These are phyloP conservation scores for Picocystis sp. DNA, from an alignment of 163 green algal species.

Conservation along the genomic window DNA sequence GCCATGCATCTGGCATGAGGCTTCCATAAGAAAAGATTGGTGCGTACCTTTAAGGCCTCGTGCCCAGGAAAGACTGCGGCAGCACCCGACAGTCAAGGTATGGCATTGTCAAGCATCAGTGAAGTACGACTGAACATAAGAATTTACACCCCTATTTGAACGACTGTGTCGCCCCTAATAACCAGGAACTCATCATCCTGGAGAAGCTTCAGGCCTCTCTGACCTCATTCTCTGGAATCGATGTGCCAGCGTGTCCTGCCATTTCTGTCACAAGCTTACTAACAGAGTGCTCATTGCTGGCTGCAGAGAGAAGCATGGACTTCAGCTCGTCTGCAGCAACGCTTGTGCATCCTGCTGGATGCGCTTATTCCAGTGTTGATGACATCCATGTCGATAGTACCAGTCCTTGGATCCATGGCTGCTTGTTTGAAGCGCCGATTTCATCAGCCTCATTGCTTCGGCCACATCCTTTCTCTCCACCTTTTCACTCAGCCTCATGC, in stretches of 20 bases:
- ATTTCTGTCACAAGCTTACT: neutral
- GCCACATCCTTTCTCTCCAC: conserved; percentile 40
- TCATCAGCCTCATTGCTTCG: conserved; percentile 54
- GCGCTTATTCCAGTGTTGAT: conserved; percentile 59
- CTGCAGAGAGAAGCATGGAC: neutral
- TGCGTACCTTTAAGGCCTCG: no score
- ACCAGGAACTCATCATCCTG: no score
- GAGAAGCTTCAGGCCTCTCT: conserved; percentile 2
- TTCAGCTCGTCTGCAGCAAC: conserved; percentile 10
- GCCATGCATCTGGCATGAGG: no score
- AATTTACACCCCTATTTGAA: no score
- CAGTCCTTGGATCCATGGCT: conserved; percentile 51
- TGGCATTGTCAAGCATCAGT: no score
- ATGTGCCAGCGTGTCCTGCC: neutral
- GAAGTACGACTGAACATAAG: no score
- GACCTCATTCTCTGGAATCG: conserved; percentile 3
- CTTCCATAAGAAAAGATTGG: no score
- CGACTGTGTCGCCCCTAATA: no score
- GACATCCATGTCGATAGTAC: conserved; percentile 64
- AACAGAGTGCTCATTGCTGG: neutral
- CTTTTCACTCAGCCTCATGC: conserved; percentile 55
- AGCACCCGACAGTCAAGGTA: no score
- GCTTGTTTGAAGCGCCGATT: conserved; percentile 57
- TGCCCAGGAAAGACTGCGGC: no score
- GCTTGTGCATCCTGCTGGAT: conserved; percentile 20